Percentiles rank a stretch among this genome's conserved stretches.
Conservation (phyloP, 345 rosid species). For the Fremontodendron californicum region DNA sequence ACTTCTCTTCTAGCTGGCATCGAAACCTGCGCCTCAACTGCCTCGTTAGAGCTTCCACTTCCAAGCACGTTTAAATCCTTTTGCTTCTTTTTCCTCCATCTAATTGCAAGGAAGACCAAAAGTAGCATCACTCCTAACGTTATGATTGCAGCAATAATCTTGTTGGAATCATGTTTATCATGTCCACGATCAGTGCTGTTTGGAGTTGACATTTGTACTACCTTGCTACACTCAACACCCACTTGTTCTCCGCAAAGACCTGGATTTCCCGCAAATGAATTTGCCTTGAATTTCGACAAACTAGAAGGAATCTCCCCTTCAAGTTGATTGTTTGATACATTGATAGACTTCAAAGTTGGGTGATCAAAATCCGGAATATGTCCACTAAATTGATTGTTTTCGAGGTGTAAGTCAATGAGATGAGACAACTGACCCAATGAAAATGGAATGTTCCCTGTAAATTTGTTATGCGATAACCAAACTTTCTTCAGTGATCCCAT, state of each 20-base stretch:
- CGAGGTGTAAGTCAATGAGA: conserved; percentile 53
- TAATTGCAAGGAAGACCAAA: conserved; percentile 18
- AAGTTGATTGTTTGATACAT: conserved; percentile 59
- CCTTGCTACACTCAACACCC: conserved; percentile 32
- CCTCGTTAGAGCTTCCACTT: neutral
- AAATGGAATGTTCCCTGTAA: conserved; percentile 56
- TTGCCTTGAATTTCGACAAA: conserved; percentile 37
- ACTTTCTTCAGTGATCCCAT: conserved; percentile 55
- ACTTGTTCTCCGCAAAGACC: conserved; percentile 50
- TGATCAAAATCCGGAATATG: conserved; percentile 42
- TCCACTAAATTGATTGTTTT: conserved; percentile 61
- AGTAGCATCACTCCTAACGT: conserved; percentile 37
- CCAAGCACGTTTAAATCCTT: conserved; percentile 11
- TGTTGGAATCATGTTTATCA: neutral
- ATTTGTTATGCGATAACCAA: conserved; percentile 58
- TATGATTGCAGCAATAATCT: conserved; percentile 30
- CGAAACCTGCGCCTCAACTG: conserved; percentile 32
- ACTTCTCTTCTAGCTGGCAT: conserved; percentile 16
- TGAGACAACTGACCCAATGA: conserved; percentile 41
- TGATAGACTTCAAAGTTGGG: conserved; percentile 30
- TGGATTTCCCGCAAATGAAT: conserved; percentile 48
- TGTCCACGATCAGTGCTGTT: neutral
- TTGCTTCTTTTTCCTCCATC: conserved; percentile 25
- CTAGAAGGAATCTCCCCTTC: conserved; percentile 58
- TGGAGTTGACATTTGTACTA: neutral